Conservation (phyloP, 2,329 filamentous ascomycete genomes). For the Fusarium paranaense region DNA sequence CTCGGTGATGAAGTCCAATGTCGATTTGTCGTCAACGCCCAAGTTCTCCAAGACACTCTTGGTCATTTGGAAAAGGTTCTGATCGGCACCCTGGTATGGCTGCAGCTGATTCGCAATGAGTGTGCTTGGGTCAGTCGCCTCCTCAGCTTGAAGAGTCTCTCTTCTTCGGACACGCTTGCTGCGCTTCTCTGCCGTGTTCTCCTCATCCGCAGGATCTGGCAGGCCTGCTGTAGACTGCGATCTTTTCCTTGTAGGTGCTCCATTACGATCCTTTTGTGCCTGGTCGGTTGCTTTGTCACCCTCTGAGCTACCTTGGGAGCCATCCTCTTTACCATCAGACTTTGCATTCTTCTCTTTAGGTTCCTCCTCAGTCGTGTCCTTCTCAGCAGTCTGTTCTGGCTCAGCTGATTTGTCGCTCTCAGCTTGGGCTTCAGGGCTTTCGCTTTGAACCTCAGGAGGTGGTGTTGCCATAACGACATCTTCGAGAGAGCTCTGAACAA, state of each 20-base stretch:
- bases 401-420: slow-evolving; percentile 14
- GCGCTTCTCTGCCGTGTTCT: slow-evolving; percentile 68
- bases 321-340: slow-evolving; percentile 37
- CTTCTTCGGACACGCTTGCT: slow-evolving; percentile 73
- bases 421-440: slow-evolving; percentile 18
- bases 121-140: slow-evolving; percentile 63
- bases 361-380: slow-evolving; percentile 16
- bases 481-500: slow-evolving; percentile 42
- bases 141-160: slow-evolving; percentile 65
- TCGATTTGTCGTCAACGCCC: slow-evolving; percentile 62
- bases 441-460: slow-evolving; percentile 27
- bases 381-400: slow-evolving; percentile 5
- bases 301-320: slow-evolving; percentile 39
- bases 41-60: slow-evolving; percentile 67
- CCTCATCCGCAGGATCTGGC: slow-evolving; percentile 67
- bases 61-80: slow-evolving; percentile 66
- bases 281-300: slow-evolving; percentile 46
- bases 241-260: slow-evolving; percentile 65
- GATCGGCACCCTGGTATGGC: slow-evolving; percentile 67
- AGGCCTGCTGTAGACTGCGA: slow-evolving; percentile 73
- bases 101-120: slow-evolving; percentile 67
- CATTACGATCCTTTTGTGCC: slow-evolving; percentile 50
- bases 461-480: slow-evolving; percentile 42
- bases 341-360: slow-evolving; percentile 36
- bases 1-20: slow-evolving; percentile 60